phyloP scores from a whole-genome alignment of 371 early-diverging fungal species.

The Dichotomocladium elegans region DNA sequence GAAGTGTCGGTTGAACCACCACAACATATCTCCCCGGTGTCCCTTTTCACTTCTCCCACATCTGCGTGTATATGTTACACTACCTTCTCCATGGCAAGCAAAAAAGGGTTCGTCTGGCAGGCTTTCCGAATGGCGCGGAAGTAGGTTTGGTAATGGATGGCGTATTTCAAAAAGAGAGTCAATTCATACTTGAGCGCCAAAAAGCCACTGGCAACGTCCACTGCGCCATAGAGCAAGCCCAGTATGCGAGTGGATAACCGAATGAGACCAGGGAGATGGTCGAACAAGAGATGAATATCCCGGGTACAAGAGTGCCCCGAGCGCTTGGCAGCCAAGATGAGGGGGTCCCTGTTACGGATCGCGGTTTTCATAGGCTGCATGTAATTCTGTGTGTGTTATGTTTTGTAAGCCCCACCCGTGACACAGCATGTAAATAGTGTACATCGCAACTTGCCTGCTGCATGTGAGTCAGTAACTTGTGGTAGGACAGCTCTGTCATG shows the following conservation, averaged over 20 bases:
- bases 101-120: constrained; percentile 28
- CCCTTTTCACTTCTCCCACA: too few relatives aligned
- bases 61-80: too few relatives aligned
- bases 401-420: not conserved
- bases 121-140: constrained; percentile 31
- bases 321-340: constrained; percentile 14
- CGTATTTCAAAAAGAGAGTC: constrained; percentile 36
- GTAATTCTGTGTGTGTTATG: constrained; percentile 17
- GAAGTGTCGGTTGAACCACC: not conserved
- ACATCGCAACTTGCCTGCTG: not conserved
- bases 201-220: constrained; percentile 4
- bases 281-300: constrained; percentile 30
- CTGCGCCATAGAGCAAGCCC: not conserved
- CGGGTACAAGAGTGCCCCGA: too few relatives aligned
- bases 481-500: constrained; percentile 24
- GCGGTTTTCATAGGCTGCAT: constrained; percentile 35
- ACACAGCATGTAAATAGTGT: not conserved
- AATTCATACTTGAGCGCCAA: constrained; percentile 15
- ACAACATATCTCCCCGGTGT: not conserved
- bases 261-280: constrained; percentile 24
- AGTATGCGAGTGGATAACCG: not conserved
- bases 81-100: constrained; percentile 40
- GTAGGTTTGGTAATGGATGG: constrained; percentile 36
- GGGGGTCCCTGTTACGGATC: constrained; percentile 22
- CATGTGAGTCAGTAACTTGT: constrained; percentile 22